Base-by-base conservation (phyloP, 176 grass and related monocot species). In the Musa acuminata region DNA sequence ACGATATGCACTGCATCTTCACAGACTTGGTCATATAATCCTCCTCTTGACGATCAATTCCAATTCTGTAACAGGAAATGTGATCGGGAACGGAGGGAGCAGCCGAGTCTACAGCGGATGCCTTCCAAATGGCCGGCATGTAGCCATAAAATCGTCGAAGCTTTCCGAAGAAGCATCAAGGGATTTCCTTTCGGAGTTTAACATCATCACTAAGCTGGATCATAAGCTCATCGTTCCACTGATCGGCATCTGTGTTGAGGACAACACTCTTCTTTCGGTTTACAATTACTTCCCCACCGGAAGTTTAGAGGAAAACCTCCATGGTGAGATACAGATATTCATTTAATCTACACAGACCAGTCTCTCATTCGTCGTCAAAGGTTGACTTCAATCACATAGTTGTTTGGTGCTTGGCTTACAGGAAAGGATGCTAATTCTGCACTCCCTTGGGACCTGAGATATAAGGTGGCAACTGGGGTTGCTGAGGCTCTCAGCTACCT, bases 51-150 rank as follows among this genome's bases (percentile, higher is more conserved):
- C 6, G n/a, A 49, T 43, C 4, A 5, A 49, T 49, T 64, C 22
- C 62, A 64, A 64, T 64, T 64, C 62, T 64, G 35, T 20, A 64
- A 80, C 81, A 97, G 93, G 81, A 51, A 91, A 94, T 78, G 82
- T 94, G 76, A 87, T 94, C 23, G 95, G 95, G 20, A 99, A 99
- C 29, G 95, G 95, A 43, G 95, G 86, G 77, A 88, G 82, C 79
- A 90, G 95, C 82, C 20, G 83, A 69, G 95, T 99, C 53, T 99
- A 94, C 84, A 82, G 70, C 76, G 88, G 95, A 67, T 82, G 82
- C 69, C 88, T 99, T 26, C 62, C 82, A 4, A 79, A 79, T 82
- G 88, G 84, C 25, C 65, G 80, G 60, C 84, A 79, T 52, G 78
- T 94, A 71, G 95, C 90, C 52, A 89, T 99, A 75, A 99, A 99